Base-by-base conservation (phyloP, 257 asterid genomes). In the Solanum boliviense region DNA sequence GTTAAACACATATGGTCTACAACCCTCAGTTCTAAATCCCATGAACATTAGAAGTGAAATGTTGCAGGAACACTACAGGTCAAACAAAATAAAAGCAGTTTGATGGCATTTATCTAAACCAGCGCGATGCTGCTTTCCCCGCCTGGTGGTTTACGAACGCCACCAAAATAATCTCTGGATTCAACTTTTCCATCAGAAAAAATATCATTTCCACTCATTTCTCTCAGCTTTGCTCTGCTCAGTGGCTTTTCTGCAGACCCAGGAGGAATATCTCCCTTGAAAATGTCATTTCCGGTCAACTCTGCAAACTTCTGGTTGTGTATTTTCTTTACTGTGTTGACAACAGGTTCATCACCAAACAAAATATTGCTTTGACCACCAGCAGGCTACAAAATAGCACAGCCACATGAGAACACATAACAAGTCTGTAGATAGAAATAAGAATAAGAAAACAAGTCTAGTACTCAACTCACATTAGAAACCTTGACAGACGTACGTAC, bases 51-150 rank as follows among this genome's bases (percentile, higher is more conserved):
- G 15, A 31, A 62, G 67, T 31, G 75, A 46, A 46, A 81, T 46
- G 85, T 48, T 44, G 85, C 67, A 44, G 39, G 85, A 46, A 29
- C 85, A 29, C 29, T 46, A 81, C 11, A 46, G 18, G 85, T 73
- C 36, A 73, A 35, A 73, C 84, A 13, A 35, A 35, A 35, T 36
- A 52, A 12, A 15, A 34, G 11, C 58, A 46, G 84, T 48, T 23
- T 48, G 32, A 31, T 34, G 35, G 44, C 34, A 35, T 10, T 7
- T 36, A 48, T 35, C 88, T 92, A 96, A 89, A 94, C 93, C 92
- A 96, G 91, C 56, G 98, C 87, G 35, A 96, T 95, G 95, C 94
- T 96, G 93, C 98, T 96, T 91, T 94, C 98, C 3, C 98, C 98
- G 29, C 98, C 98, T 7, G 98, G 98, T 21, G 98, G 98, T 89